Evolutionary conservation across 805 yeast genomes (phyloP).

Genomic region (Candida bentonensis): DNA sequence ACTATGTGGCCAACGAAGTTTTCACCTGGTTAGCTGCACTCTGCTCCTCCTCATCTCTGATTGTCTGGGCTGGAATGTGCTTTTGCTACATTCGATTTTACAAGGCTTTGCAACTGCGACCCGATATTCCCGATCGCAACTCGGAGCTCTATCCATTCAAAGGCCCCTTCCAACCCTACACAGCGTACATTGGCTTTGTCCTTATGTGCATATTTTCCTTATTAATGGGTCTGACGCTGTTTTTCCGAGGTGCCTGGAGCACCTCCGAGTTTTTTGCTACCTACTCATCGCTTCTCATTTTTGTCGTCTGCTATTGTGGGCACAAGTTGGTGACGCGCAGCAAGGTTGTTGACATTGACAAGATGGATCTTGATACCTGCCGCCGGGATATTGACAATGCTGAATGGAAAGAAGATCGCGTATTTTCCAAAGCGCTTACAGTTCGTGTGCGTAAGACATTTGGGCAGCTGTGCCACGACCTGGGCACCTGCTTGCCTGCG

Average conservation of each 20-base stretch:
- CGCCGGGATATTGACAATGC: conserved; percentile 70
- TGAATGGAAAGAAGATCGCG: conserved; percentile 65
- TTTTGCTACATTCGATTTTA: conserved; percentile 49
- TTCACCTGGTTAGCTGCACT: conserved; percentile 56
- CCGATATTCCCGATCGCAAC: conserved; percentile 50
- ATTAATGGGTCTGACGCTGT: conserved; percentile 49
- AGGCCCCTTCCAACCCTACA: conserved; percentile 57
- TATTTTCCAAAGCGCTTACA: conserved; percentile 5
- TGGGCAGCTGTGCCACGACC: too few species aligned
- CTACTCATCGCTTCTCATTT: conserved; percentile 46
- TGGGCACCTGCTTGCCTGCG: too few species aligned
- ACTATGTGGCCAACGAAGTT: conserved; percentile 41
- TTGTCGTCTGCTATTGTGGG: conserved; percentile 35
- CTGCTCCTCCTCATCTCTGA: conserved; percentile 58
- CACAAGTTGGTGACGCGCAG: conserved; percentile 51
- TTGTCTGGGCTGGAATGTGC: conserved; percentile 70
- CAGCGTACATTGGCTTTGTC: conserved; percentile 47
- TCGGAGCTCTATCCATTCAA: conserved; percentile 54
- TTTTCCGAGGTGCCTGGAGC: conserved; percentile 44
- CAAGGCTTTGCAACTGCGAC: conserved; percentile 44
- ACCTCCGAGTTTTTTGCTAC: conserved; percentile 47
- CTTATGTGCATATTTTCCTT: conserved; percentile 39
- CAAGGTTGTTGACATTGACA: conserved; percentile 51
- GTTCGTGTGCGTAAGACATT: neutral
- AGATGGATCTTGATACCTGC: conserved; percentile 71